phyloP scores from a whole-genome alignment of 208 protist species.

The Trypanosoma platydactyli region DNA sequence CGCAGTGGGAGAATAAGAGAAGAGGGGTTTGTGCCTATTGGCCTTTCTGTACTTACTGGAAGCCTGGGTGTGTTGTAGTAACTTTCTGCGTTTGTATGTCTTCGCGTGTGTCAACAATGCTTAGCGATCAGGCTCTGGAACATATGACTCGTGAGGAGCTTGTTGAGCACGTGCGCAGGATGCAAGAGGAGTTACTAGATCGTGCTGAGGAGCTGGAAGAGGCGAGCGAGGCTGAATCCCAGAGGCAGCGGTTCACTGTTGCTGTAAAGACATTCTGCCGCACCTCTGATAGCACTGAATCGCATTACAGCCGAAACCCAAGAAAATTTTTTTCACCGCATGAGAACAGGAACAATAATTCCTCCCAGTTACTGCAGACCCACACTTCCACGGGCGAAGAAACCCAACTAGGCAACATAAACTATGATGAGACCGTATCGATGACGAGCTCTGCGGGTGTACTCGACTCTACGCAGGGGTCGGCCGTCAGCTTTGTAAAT shows the following conservation, averaged over 20 bases:
- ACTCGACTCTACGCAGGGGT: background rate
- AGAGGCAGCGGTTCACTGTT: background rate
- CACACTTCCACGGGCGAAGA: background rate
- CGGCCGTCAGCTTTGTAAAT: background rate
- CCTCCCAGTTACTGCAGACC: background rate
- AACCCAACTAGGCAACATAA: background rate
- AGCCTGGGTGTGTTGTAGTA: too few species aligned
- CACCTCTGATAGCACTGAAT: too few species aligned
- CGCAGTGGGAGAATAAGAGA: conserved; percentile 1
- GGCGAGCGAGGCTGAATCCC: background rate
- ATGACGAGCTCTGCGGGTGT: conserved; percentile 9
- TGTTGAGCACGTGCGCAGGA: conserved; percentile 11
- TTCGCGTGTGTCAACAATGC: background rate
- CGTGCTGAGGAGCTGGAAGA: background rate
- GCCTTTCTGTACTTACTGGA: too few species aligned
- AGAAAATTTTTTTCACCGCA: too few species aligned
- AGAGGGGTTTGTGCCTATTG: too few species aligned
- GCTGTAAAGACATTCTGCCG: background rate
- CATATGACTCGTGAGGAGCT: conserved; percentile 23
- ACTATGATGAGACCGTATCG: background rate
- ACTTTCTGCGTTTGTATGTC: background rate
- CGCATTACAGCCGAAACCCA: too few species aligned
- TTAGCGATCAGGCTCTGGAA: conserved; percentile 9
- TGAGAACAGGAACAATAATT: background rate
- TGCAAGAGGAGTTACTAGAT: background rate